Percentiles rank a stretch among this genome's conserved stretches.
Conservation (phyloP, 345 rosid species). For the Corymbia maculata region DNA sequence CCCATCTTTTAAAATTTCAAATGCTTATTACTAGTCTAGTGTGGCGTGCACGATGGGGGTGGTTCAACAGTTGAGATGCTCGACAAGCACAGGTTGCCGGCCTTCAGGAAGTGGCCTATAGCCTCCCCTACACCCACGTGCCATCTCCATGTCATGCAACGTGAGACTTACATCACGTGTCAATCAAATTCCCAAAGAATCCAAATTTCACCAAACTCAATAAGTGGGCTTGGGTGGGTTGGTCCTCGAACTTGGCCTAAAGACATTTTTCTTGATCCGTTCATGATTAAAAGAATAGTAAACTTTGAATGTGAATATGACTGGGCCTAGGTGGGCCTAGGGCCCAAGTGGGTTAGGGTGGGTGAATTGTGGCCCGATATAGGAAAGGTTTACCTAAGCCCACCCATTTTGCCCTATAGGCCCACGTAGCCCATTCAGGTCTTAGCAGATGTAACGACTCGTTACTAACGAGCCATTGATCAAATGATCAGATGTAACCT, state of each 20-base stretch:
- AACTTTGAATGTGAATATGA: too few relatives aligned
- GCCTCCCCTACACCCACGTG: not conserved
- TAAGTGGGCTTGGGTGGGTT: not conserved
- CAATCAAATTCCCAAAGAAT: not conserved
- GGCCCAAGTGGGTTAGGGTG: too few relatives aligned
- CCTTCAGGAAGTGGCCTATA: not conserved
- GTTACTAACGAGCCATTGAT: too few relatives aligned
- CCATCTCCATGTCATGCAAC: not conserved
- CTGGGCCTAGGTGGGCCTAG: too few relatives aligned
- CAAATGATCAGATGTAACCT: too few relatives aligned
- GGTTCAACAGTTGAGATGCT: not conserved
- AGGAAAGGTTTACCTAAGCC: too few relatives aligned
- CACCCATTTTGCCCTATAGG: too few relatives aligned
- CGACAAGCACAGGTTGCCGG: not conserved
- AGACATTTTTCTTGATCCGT: too few relatives aligned
- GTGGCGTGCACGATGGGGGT: not conserved
- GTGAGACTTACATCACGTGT: not conserved
- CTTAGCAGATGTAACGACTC: too few relatives aligned
- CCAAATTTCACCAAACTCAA: not conserved
- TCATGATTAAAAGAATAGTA: too few relatives aligned
- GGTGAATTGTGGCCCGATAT: too few relatives aligned
- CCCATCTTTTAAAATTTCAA: not conserved
- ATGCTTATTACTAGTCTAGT: not conserved
- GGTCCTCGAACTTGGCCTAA: not conserved
- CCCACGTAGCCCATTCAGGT: too few relatives aligned